Base-by-base conservation (phyloP, 805 yeast genomes). In the Metschnikowia sp. region DNA sequence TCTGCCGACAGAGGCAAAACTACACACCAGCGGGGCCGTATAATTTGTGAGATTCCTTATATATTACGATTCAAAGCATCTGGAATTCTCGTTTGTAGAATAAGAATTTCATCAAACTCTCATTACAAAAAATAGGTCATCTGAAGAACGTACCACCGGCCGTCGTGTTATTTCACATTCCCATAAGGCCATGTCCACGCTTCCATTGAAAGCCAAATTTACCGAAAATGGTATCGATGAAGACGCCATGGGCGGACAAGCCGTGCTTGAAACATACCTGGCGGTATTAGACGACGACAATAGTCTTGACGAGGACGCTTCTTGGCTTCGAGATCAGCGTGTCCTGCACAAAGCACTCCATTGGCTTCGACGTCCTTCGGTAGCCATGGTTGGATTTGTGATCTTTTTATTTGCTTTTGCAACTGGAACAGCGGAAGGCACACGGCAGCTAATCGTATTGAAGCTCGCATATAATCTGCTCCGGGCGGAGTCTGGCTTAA, bases 401-500 rank as follows among this genome's bases (percentile, higher is more conserved):
- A 36, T 75, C 2, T 71, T 80, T 33, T 38, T 77, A 2, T 62
- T 66, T 46, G 69, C 82, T 9, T 58, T 81, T 41, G 65, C 78
- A 66, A 7, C 58, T 60, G 44, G 66, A 65, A 50, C 63, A 55
- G 55, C 70, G 65, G 64, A 60, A 54, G 41, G 81, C 59, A 48
- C 73, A 61, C 33, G 80, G 75, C 66, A 70, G 52, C 46, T 70
- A 54, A 46, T 65, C 56, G 45, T 58, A 3, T 56, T 60, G 39
- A 64, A 66, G 53, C 58, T 60, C 48, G 66, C 69, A 1, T 68
- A 68, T 49, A 60, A 58, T 48, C 49, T 48, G 13, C 47, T 61
- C 43, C 58, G 45, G 31, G 48, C 51, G 8, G 40, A 40, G 1
- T 29, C 42, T 8, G 38, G 39, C 2, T 47, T 40, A 6, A 49